phyloP scores from a whole-genome alignment of 1,284 basidiomycete species.

The Trichosporon asahii region DNA sequence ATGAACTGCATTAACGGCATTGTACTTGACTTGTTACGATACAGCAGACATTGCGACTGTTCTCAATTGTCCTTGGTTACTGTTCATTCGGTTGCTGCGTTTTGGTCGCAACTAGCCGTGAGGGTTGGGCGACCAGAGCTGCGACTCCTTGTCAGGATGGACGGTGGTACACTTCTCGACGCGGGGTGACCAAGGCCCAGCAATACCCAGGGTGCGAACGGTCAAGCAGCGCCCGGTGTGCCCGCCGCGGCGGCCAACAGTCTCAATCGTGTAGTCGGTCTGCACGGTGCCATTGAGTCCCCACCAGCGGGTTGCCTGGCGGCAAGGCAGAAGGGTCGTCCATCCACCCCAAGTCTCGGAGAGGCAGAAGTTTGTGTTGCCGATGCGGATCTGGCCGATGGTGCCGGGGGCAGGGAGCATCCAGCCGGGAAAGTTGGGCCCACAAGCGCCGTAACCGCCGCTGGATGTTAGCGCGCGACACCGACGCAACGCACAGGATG shows the following conservation, averaged over 20 bases:
- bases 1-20: background rate
- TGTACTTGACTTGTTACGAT: background rate
- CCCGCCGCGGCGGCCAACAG: background rate
- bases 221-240: background rate
- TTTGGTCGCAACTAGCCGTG: background rate
- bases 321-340: background rate
- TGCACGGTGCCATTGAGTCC: background rate
- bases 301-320: background rate
- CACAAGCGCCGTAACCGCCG: background rate
- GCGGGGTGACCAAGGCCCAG: background rate
- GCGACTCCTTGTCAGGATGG: background rate
- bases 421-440: background rate
- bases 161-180: background rate
- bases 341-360: background rate
- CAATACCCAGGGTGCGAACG: background rate
- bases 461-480: background rate
- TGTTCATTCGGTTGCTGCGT: background rate
- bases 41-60: background rate
- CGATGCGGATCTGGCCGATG: background rate
- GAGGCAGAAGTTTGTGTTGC: background rate
- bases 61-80: background rate
- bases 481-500: background rate
- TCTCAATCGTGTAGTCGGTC: background rate
- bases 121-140: background rate
- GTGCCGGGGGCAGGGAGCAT: background rate